Evolutionary conservation across 352 stramenopile species (phyloP), one percentile per base, ranked within the genome.

Genomic region (Phytophthora fragariae): DNA sequence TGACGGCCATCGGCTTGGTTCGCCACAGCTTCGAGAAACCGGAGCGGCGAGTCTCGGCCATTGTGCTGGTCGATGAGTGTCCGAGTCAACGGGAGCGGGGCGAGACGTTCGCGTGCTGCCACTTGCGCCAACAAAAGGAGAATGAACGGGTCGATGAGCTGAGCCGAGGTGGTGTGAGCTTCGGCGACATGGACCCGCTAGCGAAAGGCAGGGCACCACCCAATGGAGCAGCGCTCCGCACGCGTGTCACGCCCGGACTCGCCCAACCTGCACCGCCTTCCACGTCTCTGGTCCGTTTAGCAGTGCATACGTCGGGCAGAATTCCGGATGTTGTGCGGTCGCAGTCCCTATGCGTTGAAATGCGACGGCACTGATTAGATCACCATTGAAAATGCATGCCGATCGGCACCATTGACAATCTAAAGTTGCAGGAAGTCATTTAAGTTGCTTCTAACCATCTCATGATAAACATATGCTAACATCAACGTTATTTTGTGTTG

Each of bases 1-100:
- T 90, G 27, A 91, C 81, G 8, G 68, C 65, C 27, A 91, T 65
- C 9, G 84, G 84, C 71, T 91, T 91, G 41, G 76, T 88, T 21
- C 80, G 82, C 77, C 81, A 88, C 57, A 88, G 29, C 7, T 62
- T 57, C 54, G 55, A 55, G 53, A 79, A 67, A 14, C 62, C 67
- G 10, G 37, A 56, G 7, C 50, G 52, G n/a, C 27, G 57, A 10
- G 47, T 55, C 47, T 57, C 53, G 24, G 65, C 62, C 66, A 80
- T 80, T 10, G 52, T 17, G 10, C 19, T 64, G 41, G 15, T 64
- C n/a, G 31, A 31, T 66, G 44, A 19, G 6, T 37, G 53, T 60
- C 15, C 61, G 10, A 17, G 39, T 62, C 35, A 27, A 59, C 5
- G 31, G 24, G 17, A 64, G 15, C 44, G 57, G 50, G 17, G 37